phyloP scores from a whole-genome alignment of 129 eudicot genomes.

The Sambucus nigra region DNA sequence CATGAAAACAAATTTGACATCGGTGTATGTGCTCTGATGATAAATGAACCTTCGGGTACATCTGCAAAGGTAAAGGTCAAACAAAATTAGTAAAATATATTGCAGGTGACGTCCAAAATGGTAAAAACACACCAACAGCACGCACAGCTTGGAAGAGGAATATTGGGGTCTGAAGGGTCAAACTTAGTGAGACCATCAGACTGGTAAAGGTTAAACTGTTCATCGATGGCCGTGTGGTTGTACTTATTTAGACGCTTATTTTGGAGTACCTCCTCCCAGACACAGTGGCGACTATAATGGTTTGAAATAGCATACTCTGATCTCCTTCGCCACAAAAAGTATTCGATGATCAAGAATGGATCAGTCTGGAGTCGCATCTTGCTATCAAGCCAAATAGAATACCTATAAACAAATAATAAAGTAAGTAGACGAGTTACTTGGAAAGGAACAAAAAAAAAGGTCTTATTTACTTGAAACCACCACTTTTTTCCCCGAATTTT shows the following conservation, averaged over 20 bases:
- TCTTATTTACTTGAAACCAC: too few relatives aligned
- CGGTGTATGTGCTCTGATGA: constrained; percentile 86
- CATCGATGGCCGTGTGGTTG: constrained; percentile 87
- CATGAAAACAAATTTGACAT: constrained; percentile 94
- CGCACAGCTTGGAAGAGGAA: constrained; percentile 91
- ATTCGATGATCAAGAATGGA: constrained; percentile 78
- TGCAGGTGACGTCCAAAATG: not conserved
- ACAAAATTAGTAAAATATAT: constrained; percentile 2
- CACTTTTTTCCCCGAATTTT: too few relatives aligned
- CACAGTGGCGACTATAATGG: constrained; percentile 94
- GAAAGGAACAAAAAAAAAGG: too few relatives aligned
- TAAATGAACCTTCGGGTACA: constrained; percentile 97
- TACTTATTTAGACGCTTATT: constrained; percentile 91
- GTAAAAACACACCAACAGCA: constrained; percentile 25
- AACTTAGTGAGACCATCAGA: constrained; percentile 88
- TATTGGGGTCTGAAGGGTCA: constrained; percentile 68
- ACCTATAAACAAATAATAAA: constrained; percentile 34
- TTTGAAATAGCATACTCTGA: constrained; percentile 91
- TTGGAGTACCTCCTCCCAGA: constrained; percentile 97
- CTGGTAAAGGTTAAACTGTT: constrained; percentile 74
- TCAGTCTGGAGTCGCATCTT: constrained; percentile 81
- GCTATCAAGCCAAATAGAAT: constrained; percentile 98
- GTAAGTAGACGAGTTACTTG: not conserved
- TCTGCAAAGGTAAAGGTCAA: constrained; percentile 30
- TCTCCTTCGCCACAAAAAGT: constrained; percentile 66